These are phyloP conservation scores for Pascua guehoae DNA, from an alignment of 1,284 basidiomycete species.

Conservation along the genomic window DNA sequence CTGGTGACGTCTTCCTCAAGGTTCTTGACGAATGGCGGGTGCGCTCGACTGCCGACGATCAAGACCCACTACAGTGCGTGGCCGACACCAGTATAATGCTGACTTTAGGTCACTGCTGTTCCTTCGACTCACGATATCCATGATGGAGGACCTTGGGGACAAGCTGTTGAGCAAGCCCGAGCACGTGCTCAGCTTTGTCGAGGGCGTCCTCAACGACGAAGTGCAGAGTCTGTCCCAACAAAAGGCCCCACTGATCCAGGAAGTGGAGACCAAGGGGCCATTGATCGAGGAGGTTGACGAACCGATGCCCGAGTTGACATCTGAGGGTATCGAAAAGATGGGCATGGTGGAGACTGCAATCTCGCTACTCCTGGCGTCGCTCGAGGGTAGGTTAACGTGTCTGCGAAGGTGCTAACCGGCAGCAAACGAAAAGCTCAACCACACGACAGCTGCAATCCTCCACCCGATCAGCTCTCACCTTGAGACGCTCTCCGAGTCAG, in stretches of 20 bases:
- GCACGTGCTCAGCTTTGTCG: constrained; percentile 73
- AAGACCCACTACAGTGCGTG: constrained; percentile 32
- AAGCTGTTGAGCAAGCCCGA: constrained; percentile 65
- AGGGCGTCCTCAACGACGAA: constrained; percentile 57
- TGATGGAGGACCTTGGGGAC: constrained; percentile 65
- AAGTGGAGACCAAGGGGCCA: constrained; percentile 5
- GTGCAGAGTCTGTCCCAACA: neutral
- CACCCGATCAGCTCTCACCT: constrained; percentile 67
- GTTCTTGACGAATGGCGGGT: constrained; percentile 67
- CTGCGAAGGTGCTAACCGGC: constrained; percentile 8
- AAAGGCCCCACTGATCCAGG: constrained; percentile 4
- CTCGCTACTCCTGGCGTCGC: constrained; percentile 69
- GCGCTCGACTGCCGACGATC: constrained; percentile 44
- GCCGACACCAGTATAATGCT: too few relatives aligned
- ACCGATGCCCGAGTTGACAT: constrained; percentile 14
- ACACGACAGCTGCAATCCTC: constrained; percentile 60
- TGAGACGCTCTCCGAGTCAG: constrained; percentile 54
- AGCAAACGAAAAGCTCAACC: constrained; percentile 70
- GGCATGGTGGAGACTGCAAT: constrained; percentile 67
- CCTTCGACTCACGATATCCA: constrained; percentile 71
- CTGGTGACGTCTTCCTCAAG: constrained; percentile 66
- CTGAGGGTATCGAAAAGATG: constrained; percentile 46
- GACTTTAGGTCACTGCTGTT: constrained; percentile 54
- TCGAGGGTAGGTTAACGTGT: constrained; percentile 62
- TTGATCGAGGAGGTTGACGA: constrained; percentile 24